phyloP scores from a whole-genome alignment of 1,139 yeast species.

The Geotrichum aggregatum region DNA sequence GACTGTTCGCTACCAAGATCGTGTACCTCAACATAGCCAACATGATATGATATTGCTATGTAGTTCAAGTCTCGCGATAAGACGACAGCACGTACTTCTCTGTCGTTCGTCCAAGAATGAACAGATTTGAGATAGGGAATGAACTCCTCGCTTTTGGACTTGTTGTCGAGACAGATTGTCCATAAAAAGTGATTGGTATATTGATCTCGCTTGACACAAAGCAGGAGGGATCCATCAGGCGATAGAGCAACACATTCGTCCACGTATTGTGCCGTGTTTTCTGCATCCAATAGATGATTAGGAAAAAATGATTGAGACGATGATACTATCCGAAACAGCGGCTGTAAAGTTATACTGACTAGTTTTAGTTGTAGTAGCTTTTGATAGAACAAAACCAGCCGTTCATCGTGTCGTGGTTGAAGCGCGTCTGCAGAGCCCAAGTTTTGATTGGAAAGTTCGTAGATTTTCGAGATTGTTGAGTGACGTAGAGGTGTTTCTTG shows the following conservation, averaged over 20 bases:
- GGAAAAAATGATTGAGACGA: slow-evolving; percentile 8
- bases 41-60: slow-evolving; percentile 20
- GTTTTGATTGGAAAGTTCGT: not conserved
- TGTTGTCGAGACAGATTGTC: slow-evolving; percentile 10
- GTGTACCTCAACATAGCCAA: slow-evolving; percentile 22
- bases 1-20: slow-evolving; percentile 10
- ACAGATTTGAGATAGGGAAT: slow-evolving; percentile 15
- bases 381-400: slow-evolving; percentile 15
- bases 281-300: slow-evolving; percentile 1
- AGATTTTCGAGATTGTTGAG: not conserved
- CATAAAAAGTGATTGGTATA: slow-evolving; percentile 16
- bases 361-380: slow-evolving; percentile 16
- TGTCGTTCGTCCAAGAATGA: slow-evolving; percentile 18
- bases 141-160: not conserved
- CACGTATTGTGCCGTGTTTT: not conserved
- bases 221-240: slow-evolving; percentile 18
- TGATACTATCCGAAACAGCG: slow-evolving; percentile 12
- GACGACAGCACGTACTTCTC: slow-evolving; percentile 15
- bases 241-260: slow-evolving; percentile 19
- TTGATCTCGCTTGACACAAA: slow-evolving; percentile 15
- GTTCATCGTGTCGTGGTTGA: slow-evolving; percentile 1
- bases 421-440: not conserved
- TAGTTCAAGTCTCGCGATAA: slow-evolving; percentile 19
- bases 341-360: slow-evolving; percentile 16
- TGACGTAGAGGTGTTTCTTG: not conserved